Conservation (phyloP, 306 rosid genomes). For the Adenanthera pavonina region DNA sequence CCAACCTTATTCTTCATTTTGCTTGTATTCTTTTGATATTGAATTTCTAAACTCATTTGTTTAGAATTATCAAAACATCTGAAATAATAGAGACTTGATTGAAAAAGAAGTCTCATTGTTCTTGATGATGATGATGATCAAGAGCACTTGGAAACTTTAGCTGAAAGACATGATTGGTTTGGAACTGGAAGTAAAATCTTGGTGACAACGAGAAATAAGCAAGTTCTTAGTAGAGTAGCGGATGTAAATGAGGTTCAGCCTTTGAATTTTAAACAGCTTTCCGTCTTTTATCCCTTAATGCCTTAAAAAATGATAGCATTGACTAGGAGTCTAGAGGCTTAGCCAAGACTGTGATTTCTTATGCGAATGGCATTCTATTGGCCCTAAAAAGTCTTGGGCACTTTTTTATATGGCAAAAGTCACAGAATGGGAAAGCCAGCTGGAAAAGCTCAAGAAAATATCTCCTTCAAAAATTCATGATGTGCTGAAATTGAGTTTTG, state of each 20-base stretch:
- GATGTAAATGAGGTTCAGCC: background rate
- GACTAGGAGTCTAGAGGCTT: background rate
- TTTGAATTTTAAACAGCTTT: background rate
- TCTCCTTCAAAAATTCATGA: background rate
- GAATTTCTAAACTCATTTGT: too few relatives aligned
- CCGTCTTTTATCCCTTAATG: slow-evolving; percentile 21
- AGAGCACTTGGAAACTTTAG: background rate
- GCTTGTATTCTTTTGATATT: too few relatives aligned
- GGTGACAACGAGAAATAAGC: slow-evolving; percentile 1
- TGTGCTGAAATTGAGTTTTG: background rate
- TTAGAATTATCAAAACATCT: too few relatives aligned
- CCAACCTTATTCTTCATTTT: too few relatives aligned
- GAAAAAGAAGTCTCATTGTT: slow-evolving; percentile 16
- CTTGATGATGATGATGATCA: slow-evolving; percentile 26
- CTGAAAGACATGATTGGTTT: slow-evolving; percentile 3
- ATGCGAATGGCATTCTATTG: slow-evolving; percentile 13
- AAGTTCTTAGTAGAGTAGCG: background rate
- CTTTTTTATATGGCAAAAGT: background rate
- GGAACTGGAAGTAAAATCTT: slow-evolving; percentile 10
- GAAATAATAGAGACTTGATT: background rate
- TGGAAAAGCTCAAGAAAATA: background rate
- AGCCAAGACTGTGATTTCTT: background rate
- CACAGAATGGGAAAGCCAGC: background rate
- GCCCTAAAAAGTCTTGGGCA: background rate
- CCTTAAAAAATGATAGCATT: background rate